Evolutionary conservation across 257 asterid genomes (phyloP).

Genomic region (Solanum sitiens): DNA sequence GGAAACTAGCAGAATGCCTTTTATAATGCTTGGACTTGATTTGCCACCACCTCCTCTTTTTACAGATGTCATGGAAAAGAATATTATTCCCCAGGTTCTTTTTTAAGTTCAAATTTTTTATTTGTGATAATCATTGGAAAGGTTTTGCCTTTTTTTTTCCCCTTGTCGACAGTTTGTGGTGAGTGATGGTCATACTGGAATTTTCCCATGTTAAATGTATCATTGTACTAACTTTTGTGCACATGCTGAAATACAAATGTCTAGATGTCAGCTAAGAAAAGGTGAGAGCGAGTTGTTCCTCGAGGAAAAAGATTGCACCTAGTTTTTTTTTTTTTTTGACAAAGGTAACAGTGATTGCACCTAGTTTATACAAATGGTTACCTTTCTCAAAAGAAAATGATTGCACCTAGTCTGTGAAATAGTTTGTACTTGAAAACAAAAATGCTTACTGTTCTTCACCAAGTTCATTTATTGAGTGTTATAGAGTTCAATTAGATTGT

Average conservation of each 20-base stretch:
- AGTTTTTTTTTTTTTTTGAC: too few species aligned
- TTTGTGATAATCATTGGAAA: neutral
- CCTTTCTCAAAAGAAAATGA: neutral
- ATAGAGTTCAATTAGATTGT: neutral
- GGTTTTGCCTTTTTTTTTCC: neutral
- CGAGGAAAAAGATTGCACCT: neutral
- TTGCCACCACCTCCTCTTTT: constrained; percentile 98
- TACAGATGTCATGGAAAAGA: constrained; percentile 92
- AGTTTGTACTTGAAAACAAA: neutral
- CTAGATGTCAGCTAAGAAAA: neutral
- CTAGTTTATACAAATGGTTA: neutral
- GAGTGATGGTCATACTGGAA: neutral
- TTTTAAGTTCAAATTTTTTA: neutral
- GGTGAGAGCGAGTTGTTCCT: neutral
- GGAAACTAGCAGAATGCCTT: constrained; percentile 76
- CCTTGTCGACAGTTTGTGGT: neutral
- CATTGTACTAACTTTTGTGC: neutral
- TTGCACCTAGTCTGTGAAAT: neutral
- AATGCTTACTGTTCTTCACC: neutral
- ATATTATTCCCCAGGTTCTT: constrained; percentile 89
- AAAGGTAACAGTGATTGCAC: too few species aligned
- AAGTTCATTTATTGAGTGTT: neutral
- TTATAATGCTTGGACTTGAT: constrained; percentile 93
- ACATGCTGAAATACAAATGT: neutral
- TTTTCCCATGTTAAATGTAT: neutral